These are phyloP conservation scores for Knufia fluminis DNA, from an alignment of 2,329 filamentous ascomycete genomes.

Conservation along the genomic window DNA sequence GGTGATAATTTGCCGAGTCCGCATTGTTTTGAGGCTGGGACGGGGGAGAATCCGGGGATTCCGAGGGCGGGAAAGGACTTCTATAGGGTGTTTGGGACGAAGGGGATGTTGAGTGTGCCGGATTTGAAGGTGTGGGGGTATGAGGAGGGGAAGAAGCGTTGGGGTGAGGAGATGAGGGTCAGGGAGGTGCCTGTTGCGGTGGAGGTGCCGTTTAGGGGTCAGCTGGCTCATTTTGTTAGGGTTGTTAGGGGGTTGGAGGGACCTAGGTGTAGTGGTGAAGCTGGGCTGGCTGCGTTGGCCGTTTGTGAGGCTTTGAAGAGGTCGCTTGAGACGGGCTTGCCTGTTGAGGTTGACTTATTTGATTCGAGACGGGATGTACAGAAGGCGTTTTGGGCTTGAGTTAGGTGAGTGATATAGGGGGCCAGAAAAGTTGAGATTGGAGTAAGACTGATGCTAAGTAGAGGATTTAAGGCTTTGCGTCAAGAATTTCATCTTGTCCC, in stretches of 20 bases:
- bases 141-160: neutral
- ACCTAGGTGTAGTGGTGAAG: no score
- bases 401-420: no score
- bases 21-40: constrained; percentile 12
- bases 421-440: no score
- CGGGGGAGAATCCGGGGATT: constrained; percentile 16
- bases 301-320: constrained; percentile 13
- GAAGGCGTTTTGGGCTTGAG: no score
- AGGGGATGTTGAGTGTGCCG: constrained; percentile 12
- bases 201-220: constrained; percentile 6
- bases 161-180: constrained; percentile 4
- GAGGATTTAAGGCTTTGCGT: no score
- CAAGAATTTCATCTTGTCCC: no score
- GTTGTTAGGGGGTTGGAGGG: constrained; percentile 8
- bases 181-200: neutral
- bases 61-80: constrained; percentile 10
- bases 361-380: neutral
- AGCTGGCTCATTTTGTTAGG: constrained; percentile 14
- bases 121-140: constrained; percentile 9
- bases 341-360: constrained; percentile 4
- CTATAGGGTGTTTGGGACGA: constrained; percentile 13
- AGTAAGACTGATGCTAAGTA: no score
- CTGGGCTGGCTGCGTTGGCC: constrained; percentile 10
- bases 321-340: constrained; percentile 3
- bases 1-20: constrained; percentile 11